A percentile compares a stretch with the other conserved stretches of the same genome.
phyloP scores from a whole-genome alignment of 352 stramenopile genomes.

The Phytopythium cucurbitacearum region DNA sequence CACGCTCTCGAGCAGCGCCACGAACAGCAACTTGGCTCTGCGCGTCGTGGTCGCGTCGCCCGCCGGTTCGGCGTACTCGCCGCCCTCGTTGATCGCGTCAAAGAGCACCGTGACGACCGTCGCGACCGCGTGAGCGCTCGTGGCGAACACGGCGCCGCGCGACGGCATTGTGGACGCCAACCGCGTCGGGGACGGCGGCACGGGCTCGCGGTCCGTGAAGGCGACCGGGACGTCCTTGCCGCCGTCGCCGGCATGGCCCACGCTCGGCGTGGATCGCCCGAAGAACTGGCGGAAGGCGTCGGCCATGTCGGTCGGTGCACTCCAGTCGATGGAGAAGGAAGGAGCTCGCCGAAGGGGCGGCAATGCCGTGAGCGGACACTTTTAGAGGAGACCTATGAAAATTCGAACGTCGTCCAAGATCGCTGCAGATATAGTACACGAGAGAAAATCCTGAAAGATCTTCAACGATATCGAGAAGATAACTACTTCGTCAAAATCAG shows the following conservation, averaged over 20 bases:
- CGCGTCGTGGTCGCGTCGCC: constrained; percentile 33
- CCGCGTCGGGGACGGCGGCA: background rate
- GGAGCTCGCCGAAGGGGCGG: too few relatives aligned
- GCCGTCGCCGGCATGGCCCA: too few relatives aligned
- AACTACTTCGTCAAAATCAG: too few relatives aligned
- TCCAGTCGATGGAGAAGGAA: too few relatives aligned
- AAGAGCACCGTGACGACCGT: constrained; percentile 50
- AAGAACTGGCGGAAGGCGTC: constrained; percentile 1
- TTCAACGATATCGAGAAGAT: too few relatives aligned
- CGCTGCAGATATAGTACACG: too few relatives aligned
- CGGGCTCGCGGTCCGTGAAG: background rate
- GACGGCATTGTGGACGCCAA: background rate
- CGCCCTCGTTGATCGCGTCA: constrained; percentile 30
- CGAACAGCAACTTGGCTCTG: constrained; percentile 60
- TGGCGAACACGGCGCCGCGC: constrained; percentile 40
- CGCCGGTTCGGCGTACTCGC: constrained; percentile 20
- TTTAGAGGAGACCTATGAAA: too few relatives aligned
- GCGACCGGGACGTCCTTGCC: too few relatives aligned
- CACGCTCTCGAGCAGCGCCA: constrained; percentile 55
- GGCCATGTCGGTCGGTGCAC: background rate
- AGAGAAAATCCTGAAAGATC: too few relatives aligned
- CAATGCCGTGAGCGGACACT: too few relatives aligned
- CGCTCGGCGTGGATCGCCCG: background rate
- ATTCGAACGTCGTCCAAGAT: too few relatives aligned
- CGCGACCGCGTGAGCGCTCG: constrained; percentile 46